Percentiles rank a stretch among this genome's conserved stretches.
Conservation (phyloP, 306 rosid genomes). For the Glycine latifolia region DNA sequence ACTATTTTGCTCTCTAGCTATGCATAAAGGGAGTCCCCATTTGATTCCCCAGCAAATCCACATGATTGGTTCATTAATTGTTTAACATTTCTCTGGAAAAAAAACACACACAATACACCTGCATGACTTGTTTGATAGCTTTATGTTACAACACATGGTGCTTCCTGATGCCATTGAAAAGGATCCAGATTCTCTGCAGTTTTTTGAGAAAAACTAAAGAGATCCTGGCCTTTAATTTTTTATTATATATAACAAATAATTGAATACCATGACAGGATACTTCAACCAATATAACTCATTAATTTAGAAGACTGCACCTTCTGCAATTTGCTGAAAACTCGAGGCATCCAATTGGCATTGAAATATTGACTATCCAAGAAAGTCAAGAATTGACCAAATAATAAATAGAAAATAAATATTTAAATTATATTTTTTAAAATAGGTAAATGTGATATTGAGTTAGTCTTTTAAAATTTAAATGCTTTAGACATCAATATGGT, state of each 20-base stretch:
- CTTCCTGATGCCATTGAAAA: neutral
- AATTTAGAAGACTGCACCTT: neutral
- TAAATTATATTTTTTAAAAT: neutral
- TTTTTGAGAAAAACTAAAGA: neutral
- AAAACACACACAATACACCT: neutral
- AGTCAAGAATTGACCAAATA: neutral
- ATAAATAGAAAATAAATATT: neutral
- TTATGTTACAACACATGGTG: neutral
- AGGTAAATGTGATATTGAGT: neutral
- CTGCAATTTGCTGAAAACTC: neutral
- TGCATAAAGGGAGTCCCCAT: constrained; percentile 29
- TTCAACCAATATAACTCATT: neutral
- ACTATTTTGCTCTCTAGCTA: constrained; percentile 18
- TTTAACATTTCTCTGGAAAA: neutral
- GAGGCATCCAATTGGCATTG: neutral
- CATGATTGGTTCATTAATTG: neutral
- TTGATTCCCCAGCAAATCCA: constrained; percentile 27
- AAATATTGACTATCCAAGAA: constrained; percentile 19
- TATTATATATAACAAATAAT: neutral
- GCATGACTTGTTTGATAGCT: constrained; percentile 29
- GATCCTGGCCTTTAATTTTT: neutral
- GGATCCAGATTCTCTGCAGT: constrained; percentile 11
- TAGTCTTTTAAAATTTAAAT: neutral
- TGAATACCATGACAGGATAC: neutral
- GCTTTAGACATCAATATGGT: neutral